These are phyloP conservation scores for Chondrus crispus DNA, from an alignment of 23 red algal genomes.

Conservation along the genomic window DNA sequence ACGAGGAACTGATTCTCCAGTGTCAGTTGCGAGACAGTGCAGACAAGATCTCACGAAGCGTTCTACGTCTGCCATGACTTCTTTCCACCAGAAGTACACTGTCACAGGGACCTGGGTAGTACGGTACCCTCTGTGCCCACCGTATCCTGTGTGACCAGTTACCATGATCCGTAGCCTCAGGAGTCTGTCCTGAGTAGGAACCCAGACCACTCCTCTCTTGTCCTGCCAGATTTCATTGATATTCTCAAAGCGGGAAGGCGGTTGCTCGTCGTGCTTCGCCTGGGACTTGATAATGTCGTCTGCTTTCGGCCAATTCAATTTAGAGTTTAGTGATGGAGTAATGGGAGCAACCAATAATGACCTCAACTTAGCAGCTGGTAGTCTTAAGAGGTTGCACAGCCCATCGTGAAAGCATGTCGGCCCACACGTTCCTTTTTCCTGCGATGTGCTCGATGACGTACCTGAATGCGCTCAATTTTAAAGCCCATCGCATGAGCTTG, in stretches of 20 bases:
- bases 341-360: neutral
- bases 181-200: neutral
- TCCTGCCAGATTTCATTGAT: neutral
- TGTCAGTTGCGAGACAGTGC: neutral
- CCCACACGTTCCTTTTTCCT: neutral
- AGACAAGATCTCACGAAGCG: neutral
- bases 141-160: neutral
- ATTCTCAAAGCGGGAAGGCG: neutral
- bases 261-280: neutral
- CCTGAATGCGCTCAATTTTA: neutral
- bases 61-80: neutral
- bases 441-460: conserved; percentile 1
- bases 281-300: neutral
- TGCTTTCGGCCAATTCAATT: neutral
- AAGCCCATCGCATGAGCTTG: conserved; percentile 11
- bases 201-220: neutral
- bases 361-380: neutral
- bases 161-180: neutral
- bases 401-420: neutral
- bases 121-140: neutral
- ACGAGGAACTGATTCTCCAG: neutral
- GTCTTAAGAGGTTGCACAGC: neutral
- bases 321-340: neutral
- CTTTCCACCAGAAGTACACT: neutral
- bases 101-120: neutral